Percentiles rank a stretch among this genome's conserved stretches.
These are phyloP conservation scores for Graphilbum ipis-grandicollis DNA, from an alignment of 2,329 filamentous ascomycete species.

Conservation along the genomic window DNA sequence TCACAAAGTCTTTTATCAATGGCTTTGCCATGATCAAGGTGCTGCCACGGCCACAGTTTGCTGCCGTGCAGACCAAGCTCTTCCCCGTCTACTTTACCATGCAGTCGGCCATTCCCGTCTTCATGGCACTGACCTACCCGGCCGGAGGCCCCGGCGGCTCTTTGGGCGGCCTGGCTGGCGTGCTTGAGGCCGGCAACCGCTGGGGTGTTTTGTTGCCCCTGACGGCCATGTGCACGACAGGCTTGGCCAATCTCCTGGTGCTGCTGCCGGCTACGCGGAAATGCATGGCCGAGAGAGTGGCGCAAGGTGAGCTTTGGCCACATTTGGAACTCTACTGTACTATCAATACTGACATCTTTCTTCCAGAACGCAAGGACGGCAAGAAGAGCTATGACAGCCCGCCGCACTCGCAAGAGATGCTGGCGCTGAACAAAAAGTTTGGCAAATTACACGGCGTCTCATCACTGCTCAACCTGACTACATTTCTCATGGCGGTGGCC, in stretches of 20 bases:
- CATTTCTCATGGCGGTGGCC: conserved; percentile 49
- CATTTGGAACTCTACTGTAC: too few relatives aligned
- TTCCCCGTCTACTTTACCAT: conserved; percentile 84
- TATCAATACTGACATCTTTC: neutral
- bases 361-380: conserved; percentile 62
- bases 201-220: conserved; percentile 52
- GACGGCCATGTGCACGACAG: conserved; percentile 50
- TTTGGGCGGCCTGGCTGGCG: conserved; percentile 27
- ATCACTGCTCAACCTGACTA: conserved; percentile 59
- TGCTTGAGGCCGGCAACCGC: conserved; percentile 42
- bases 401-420: conserved; percentile 75
- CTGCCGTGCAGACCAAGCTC: conserved; percentile 58
- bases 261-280: conserved; percentile 61
- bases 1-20: conserved; percentile 44
- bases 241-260: conserved; percentile 50
- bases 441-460: conserved; percentile 66
- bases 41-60: conserved; percentile 66
- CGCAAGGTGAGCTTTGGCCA: conserved; percentile 68
- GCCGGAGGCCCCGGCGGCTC: conserved; percentile 24
- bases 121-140: conserved; percentile 68
- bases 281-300: conserved; percentile 57
- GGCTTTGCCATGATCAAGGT: conserved; percentile 60
- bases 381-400: conserved; percentile 69
- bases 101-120: conserved; percentile 56
- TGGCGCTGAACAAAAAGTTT: conserved; percentile 62